These are phyloP conservation scores for Adenanthera pavonina DNA, from an alignment of 306 rosid species.

Conservation along the genomic window DNA sequence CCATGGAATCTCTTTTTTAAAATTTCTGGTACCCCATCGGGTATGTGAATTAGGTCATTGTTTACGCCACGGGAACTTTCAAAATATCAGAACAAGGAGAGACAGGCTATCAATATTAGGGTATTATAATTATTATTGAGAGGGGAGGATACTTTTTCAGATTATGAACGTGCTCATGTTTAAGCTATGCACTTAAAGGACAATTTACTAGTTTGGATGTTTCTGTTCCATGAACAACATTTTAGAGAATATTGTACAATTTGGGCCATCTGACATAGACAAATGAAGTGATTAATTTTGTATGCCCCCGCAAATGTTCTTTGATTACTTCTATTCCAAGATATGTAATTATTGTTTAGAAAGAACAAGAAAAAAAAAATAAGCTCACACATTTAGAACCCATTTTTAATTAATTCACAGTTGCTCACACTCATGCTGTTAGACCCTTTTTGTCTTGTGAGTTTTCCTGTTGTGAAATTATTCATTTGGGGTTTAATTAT, in stretches of 20 bases:
- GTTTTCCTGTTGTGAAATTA: constrained; percentile 40
- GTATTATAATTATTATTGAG: constrained; percentile 37
- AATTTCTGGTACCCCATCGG: constrained; percentile 29
- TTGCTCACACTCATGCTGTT: constrained; percentile 34
- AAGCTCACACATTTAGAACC: not conserved
- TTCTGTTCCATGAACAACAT: constrained; percentile 49
- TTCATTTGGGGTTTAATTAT: constrained; percentile 21
- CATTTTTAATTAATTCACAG: not conserved
- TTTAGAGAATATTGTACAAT: constrained; percentile 49
- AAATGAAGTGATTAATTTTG: constrained; percentile 40
- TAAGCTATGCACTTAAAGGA: constrained; percentile 40
- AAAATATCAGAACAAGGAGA: constrained; percentile 56
- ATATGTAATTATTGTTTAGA: constrained; percentile 28
- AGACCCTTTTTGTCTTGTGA: constrained; percentile 29
- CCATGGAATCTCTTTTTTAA: constrained; percentile 40
- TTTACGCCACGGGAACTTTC: constrained; percentile 62
- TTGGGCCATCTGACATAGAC: constrained; percentile 46
- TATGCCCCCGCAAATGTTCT: constrained; percentile 29
- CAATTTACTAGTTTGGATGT: constrained; percentile 51
- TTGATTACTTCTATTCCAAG: constrained; percentile 37
- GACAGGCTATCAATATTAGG: constrained; percentile 59
- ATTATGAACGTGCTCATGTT: constrained; percentile 50
- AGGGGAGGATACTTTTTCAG: constrained; percentile 44
- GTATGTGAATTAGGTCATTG: constrained; percentile 48
- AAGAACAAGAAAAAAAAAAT: no score